Evolutionary conservation across 2,329 filamentous ascomycete genomes (phyloP).

Genomic region (Fusarium denticulatum): DNA sequence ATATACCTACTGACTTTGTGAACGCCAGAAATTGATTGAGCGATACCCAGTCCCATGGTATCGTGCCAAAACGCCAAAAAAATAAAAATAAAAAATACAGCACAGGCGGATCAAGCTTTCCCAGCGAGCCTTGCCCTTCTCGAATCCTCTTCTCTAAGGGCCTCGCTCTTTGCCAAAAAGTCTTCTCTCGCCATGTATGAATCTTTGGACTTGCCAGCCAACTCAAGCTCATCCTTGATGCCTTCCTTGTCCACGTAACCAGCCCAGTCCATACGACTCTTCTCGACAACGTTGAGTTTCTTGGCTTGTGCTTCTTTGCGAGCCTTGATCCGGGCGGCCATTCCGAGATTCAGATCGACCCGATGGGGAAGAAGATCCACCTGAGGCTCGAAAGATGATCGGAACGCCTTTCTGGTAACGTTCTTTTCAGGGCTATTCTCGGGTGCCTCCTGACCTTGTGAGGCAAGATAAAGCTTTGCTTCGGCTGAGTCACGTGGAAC

Average conservation of each 20-base stretch:
- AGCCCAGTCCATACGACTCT: slow-evolving; percentile 78
- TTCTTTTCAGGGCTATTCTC: slow-evolving; percentile 52
- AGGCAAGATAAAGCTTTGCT: slow-evolving; percentile 70
- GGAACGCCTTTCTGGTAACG: slow-evolving; percentile 65
- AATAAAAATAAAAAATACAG: not conserved
- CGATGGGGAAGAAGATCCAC: slow-evolving; percentile 56
- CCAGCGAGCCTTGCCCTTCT: slow-evolving; percentile 62
- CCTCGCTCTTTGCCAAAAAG: slow-evolving; percentile 73
- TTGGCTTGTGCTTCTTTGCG: slow-evolving; percentile 63
- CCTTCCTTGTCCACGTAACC: slow-evolving; percentile 77
- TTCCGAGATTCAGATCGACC: slow-evolving; percentile 67
- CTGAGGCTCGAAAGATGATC: slow-evolving; percentile 71
- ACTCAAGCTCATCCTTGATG: slow-evolving; percentile 73
- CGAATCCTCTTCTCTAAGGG: slow-evolving; percentile 69
- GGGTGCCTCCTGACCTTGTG: slow-evolving; percentile 48
- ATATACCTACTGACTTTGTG: not conserved
- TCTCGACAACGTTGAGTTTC: slow-evolving; percentile 77
- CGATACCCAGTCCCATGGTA: slow-evolving; percentile 38
- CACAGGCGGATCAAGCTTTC: slow-evolving; percentile 31
- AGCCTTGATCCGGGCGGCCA: slow-evolving; percentile 59
- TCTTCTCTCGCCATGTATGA: slow-evolving; percentile 71
- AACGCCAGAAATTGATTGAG: not conserved
- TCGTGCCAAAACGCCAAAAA: slow-evolving; percentile 39
- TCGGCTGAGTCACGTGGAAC: slow-evolving; percentile 73
- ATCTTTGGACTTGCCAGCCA: slow-evolving; percentile 72